Evolutionary conservation across 805 yeast species (phyloP).

Genomic region (Lipomyces spencermartinsiae): DNA sequence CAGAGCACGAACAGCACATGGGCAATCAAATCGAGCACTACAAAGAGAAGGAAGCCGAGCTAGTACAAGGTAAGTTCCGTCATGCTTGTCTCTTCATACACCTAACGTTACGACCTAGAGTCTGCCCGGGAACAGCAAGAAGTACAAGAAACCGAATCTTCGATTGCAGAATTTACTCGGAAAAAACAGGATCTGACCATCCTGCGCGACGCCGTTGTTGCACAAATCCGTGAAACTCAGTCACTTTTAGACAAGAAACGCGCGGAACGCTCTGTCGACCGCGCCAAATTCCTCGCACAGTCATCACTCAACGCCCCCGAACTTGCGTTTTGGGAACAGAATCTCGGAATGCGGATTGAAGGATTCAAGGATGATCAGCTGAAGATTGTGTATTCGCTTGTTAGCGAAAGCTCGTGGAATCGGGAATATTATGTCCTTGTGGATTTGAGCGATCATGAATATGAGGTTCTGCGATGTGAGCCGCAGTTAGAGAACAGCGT

Average conservation of each 20-base stretch:
- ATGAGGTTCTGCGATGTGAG: constrained; percentile 47
- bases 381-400: constrained; percentile 56
- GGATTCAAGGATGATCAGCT: constrained; percentile 56
- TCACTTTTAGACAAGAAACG: constrained; percentile 45
- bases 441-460: constrained; percentile 53
- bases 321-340: constrained; percentile 56
- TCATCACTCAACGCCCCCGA: constrained; percentile 59
- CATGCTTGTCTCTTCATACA: neutral
- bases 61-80: constrained; percentile 20
- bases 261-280: constrained; percentile 45
- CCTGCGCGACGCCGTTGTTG: constrained; percentile 35
- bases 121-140: constrained; percentile 41
- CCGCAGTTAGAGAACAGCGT: constrained; percentile 50
- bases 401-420: constrained; percentile 54
- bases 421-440: constrained; percentile 54
- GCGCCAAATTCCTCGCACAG: constrained; percentile 51
- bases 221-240: constrained; percentile 47
- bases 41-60: constrained; percentile 34
- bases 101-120: constrained; percentile 12
- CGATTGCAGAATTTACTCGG: constrained; percentile 40
- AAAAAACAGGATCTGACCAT: constrained; percentile 41
- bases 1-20: constrained; percentile 43
- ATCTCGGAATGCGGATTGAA: constrained; percentile 62
- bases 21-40: constrained; percentile 45
- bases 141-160: constrained; percentile 40